phyloP scores from a whole-genome alignment of 176 grass and related monocot genomes.

The Bolboschoenus planiculmis region DNA sequence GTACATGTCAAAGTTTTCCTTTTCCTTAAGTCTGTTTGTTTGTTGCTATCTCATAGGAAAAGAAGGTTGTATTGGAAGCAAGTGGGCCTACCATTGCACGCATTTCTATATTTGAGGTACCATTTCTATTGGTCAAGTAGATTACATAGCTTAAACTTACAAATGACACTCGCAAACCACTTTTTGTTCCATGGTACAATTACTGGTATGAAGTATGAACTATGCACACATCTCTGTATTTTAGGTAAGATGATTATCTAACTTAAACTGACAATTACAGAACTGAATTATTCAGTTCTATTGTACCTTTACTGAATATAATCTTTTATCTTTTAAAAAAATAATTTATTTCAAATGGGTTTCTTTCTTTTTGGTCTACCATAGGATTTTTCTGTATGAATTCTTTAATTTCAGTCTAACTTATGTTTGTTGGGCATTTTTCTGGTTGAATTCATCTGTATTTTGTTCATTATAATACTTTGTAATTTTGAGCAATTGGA shows the following conservation, averaged over 20 bases:
- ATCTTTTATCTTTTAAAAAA: no score
- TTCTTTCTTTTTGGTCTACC: not conserved
- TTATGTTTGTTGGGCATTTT: not conserved
- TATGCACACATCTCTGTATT: not conserved
- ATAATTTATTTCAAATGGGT: not conserved
- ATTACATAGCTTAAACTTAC: slow-evolving; percentile 4
- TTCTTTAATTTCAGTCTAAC: not conserved
- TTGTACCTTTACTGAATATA: slow-evolving; percentile 18
- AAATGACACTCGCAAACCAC: not conserved
- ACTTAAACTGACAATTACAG: not conserved
- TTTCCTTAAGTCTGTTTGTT: not conserved
- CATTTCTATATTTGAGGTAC: slow-evolving; percentile 90
- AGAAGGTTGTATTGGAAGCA: slow-evolving; percentile 83
- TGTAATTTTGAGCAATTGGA: not conserved
- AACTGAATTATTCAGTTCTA: not conserved
- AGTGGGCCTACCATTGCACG: slow-evolving; percentile 80
- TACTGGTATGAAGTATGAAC: not conserved
- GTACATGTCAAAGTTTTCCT: not conserved
- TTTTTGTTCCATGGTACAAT: not conserved
- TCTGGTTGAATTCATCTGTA: not conserved
- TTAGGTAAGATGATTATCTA: not conserved
- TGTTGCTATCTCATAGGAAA: slow-evolving; percentile 50
- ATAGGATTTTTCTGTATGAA: not conserved
- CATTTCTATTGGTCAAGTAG: not conserved
- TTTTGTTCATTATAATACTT: not conserved